Percentiles rank a stretch among this genome's conserved stretches.
These are phyloP conservation scores for Wickerhamomyces hampshirensis DNA, from an alignment of 805 yeast genomes.

Conservation along the genomic window DNA sequence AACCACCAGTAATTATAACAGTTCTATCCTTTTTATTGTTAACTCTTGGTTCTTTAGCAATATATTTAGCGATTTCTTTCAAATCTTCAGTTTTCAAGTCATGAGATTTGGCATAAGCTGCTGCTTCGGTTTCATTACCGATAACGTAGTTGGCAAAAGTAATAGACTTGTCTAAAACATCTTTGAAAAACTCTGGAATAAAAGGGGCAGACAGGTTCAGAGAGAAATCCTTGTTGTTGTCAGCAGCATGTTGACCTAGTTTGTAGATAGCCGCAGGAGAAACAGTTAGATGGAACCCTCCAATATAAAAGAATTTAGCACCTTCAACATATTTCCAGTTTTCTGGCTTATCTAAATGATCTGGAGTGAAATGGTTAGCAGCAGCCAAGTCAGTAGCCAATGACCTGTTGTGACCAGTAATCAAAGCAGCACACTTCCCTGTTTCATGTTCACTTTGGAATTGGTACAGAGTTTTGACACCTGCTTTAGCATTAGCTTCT, in stretches of 20 bases:
- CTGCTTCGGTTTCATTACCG: constrained; percentile 97
- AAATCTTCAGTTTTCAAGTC: constrained; percentile 56
- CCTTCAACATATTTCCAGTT: constrained; percentile 83
- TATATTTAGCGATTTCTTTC: constrained; percentile 70
- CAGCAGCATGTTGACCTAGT: constrained; percentile 90
- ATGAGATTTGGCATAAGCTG: constrained; percentile 86
- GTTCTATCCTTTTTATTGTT: constrained; percentile 69
- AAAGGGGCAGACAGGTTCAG: constrained; percentile 96
- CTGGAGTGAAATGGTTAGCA: constrained; percentile 92
- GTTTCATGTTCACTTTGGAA: constrained; percentile 74
- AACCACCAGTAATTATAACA: constrained; percentile 93
- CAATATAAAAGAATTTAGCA: constrained; percentile 84
- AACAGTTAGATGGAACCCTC: constrained; percentile 99
- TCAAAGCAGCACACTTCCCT: constrained; percentile 97
- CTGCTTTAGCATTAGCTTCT: constrained; percentile 83
- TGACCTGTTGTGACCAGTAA: constrained; percentile 84
- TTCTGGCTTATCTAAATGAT: constrained; percentile 81
- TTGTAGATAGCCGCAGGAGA: constrained; percentile 90
- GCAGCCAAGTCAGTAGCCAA: constrained; percentile 96
- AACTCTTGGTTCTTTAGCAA: constrained; percentile 74
- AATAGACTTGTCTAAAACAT: constrained; percentile 69
- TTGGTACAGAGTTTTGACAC: constrained; percentile 82
- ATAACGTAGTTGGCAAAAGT: constrained; percentile 89
- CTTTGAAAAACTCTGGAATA: constrained; percentile 93
- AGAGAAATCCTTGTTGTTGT: constrained; percentile 66